phyloP scores from a whole-genome alignment of 2,329 filamentous ascomycete species.

The Mariannaea sp. region DNA sequence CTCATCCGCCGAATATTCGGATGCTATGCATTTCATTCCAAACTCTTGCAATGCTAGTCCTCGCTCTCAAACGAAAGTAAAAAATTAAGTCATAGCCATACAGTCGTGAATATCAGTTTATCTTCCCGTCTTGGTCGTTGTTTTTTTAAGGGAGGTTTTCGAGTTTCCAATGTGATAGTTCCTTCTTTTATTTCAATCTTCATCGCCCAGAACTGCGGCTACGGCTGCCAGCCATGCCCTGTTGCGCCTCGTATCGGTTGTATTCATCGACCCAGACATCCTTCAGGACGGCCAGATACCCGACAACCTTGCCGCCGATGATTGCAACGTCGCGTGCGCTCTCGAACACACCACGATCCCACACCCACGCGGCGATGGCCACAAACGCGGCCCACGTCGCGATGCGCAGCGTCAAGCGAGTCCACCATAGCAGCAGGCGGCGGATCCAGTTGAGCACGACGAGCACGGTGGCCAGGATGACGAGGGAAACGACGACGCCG shows the following conservation, averaged over 20 bases:
- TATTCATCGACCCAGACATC: slow-evolving; percentile 64
- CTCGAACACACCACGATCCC: slow-evolving; percentile 68
- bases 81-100: no score
- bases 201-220: slow-evolving; percentile 27
- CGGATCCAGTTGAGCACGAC: slow-evolving; percentile 73
- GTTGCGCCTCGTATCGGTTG: slow-evolving; percentile 58
- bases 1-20: no score
- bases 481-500: slow-evolving; percentile 41
- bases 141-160: no score
- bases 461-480: slow-evolving; percentile 57
- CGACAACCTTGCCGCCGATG: slow-evolving; percentile 49
- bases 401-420: slow-evolving; percentile 66
- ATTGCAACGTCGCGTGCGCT: slow-evolving; percentile 63
- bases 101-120: no score
- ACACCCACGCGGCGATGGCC: slow-evolving; percentile 60
- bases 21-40: not conserved
- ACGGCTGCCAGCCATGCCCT: slow-evolving; percentile 35
- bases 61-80: no score
- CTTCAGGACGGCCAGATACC: slow-evolving; percentile 54
- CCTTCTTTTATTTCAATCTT: not conserved
- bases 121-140: no score
- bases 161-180: no score
- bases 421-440: slow-evolving; percentile 77
- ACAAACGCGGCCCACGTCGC: slow-evolving; percentile 67
- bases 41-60: no score